Evolutionary conservation across 1,139 yeast species (phyloP).

Genomic region (Diutina catenulata): DNA sequence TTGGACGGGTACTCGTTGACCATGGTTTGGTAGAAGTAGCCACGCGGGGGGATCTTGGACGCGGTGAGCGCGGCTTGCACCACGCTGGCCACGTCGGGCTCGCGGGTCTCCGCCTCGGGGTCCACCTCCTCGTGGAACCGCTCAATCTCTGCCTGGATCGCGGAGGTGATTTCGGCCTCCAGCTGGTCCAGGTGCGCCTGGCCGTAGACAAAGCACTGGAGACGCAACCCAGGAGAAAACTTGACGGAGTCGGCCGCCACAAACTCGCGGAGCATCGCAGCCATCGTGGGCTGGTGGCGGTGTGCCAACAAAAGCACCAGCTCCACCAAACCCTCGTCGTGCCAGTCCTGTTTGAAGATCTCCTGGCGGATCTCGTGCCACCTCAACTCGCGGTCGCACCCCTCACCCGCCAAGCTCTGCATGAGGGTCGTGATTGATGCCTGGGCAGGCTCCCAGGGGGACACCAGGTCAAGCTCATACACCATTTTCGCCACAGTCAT

Average conservation of each 20-base stretch:
- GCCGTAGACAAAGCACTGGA: constrained; percentile 11
- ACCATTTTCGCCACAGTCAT: constrained; percentile 15
- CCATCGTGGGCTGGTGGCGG: constrained; percentile 7
- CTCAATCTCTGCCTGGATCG: constrained; percentile 6
- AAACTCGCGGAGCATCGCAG: constrained; percentile 11
- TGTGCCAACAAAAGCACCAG: constrained; percentile 11
- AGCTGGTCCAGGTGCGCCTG: constrained; percentile 1
- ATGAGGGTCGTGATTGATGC: constrained; percentile 7
- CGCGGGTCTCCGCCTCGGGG: not conserved
- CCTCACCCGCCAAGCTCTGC: constrained; percentile 8
- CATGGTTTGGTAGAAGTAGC: constrained; percentile 1
- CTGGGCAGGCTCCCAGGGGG: not conserved
- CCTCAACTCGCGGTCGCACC: constrained; percentile 7
- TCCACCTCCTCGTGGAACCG: constrained; percentile 7
- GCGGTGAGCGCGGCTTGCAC: constrained; percentile 2
- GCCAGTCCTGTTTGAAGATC: constrained; percentile 14
- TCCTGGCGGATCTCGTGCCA: constrained; percentile 11
- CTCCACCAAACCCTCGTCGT: constrained; percentile 17
- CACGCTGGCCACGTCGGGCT: not conserved
- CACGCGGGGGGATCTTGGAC: not conserved
- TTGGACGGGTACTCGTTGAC: constrained; percentile 12
- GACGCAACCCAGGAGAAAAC: constrained; percentile 13
- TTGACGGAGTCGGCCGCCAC: constrained; percentile 15
- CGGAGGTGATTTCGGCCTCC: constrained; percentile 9
- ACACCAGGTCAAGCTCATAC: constrained; percentile 2